Conservation (phyloP, 2,329 filamentous ascomycete species). For the Ascomycota sp. region DNA sequence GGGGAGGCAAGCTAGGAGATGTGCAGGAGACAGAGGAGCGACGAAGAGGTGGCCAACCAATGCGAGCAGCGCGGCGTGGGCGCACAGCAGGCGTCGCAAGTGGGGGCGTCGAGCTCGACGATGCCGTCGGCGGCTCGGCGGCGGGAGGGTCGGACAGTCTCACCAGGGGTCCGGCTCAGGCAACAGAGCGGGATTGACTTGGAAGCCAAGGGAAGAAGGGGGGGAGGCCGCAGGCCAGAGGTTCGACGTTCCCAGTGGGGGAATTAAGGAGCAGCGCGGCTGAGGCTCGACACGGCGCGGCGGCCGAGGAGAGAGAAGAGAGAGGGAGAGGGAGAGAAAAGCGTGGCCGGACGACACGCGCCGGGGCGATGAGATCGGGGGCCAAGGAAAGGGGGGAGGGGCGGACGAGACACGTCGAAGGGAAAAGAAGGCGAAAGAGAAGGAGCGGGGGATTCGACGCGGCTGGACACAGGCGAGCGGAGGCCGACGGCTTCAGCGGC, state of each 20-base stretch:
- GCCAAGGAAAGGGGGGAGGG: not conserved
- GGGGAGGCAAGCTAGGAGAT: not conserved
- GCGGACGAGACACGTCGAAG: not conserved
- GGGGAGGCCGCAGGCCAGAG: too few species aligned
- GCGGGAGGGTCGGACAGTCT: too few species aligned
- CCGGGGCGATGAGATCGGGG: not conserved
- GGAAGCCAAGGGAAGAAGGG: too few species aligned
- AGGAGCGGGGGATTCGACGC: not conserved
- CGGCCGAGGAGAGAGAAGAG: not conserved
- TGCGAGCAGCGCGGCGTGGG: slow-evolving; percentile 5
- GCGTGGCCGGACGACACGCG: not conserved
- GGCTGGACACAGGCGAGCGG: too few species aligned
- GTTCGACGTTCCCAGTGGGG: too few species aligned
- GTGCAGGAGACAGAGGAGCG: not conserved
- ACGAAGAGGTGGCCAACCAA: slow-evolving; percentile 8
- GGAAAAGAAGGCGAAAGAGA: not conserved
- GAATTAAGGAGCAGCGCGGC: too few species aligned
- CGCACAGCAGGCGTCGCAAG: slow-evolving; percentile 2
- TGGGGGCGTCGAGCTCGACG: too few species aligned
- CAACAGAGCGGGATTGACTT: too few species aligned
- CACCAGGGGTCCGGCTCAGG: too few species aligned
- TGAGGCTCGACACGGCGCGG: too few species aligned
- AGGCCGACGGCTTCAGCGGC: too few species aligned
- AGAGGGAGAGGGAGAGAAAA: not conserved
- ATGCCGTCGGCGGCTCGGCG: too few species aligned